Evolutionary conservation across 495 filamentous ascomycete species (phyloP).

Genomic region (Amorphotheca resinae): DNA sequence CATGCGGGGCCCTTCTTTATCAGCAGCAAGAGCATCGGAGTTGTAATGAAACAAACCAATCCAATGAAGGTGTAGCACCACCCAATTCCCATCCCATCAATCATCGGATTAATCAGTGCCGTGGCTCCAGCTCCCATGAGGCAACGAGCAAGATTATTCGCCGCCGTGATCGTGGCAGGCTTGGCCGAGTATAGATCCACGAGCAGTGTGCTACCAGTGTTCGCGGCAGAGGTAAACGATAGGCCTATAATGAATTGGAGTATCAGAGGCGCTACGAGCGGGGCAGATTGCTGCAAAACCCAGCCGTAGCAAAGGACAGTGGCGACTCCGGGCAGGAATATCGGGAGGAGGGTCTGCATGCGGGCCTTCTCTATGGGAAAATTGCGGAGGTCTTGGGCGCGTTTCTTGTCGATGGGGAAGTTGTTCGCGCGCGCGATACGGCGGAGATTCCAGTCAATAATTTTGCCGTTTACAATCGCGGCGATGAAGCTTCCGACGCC

Average conservation of each 20-base stretch:
- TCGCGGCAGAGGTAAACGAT: constrained; percentile 36
- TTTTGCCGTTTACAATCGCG: constrained; percentile 41
- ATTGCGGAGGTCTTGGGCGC: constrained; percentile 33
- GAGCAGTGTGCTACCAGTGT: constrained; percentile 39
- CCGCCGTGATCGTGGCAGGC: constrained; percentile 54
- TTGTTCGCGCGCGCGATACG: constrained; percentile 27
- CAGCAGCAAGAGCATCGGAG: constrained; percentile 37
- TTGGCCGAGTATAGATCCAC: constrained; percentile 52
- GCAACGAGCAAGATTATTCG: constrained; percentile 58
- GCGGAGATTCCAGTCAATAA: constrained; percentile 42
- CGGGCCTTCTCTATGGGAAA: constrained; percentile 57
- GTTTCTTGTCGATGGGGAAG: constrained; percentile 32
- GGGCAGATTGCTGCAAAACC: constrained; percentile 32
- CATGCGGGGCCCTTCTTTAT: constrained; percentile 29
- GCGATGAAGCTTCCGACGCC: constrained; percentile 50
- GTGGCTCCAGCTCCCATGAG: constrained; percentile 54
- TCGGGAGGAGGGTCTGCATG: constrained; percentile 42
- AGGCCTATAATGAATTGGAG: constrained; percentile 44
- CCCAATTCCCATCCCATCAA: constrained; percentile 49
- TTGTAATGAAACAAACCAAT: constrained; percentile 36
- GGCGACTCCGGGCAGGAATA: constrained; percentile 28
- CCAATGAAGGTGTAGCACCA: constrained; percentile 61
- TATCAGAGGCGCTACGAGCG: constrained; percentile 35
- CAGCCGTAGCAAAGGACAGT: constrained; percentile 44
- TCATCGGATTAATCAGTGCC: constrained; percentile 53